phyloP scores from a whole-genome alignment of 164 flowering plant species.

The Hamamelis virginiana region DNA sequence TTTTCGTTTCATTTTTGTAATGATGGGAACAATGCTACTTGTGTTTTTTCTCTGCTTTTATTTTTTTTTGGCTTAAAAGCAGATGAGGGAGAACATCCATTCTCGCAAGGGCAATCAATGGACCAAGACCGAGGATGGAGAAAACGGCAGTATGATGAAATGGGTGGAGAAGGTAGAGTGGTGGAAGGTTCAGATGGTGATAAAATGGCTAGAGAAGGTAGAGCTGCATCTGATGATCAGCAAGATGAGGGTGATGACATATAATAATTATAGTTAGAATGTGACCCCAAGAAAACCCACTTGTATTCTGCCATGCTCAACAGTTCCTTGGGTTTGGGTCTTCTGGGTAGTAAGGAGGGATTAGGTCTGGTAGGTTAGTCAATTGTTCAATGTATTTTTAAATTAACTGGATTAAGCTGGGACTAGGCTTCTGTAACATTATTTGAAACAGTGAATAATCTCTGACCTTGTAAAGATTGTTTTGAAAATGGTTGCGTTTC shows the following conservation, averaged over 20 bases:
- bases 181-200: constrained; percentile 18
- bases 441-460: not conserved
- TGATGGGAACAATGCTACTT: constrained; percentile 1
- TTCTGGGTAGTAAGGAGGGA: not conserved
- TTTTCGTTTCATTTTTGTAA: not conserved
- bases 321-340: not conserved
- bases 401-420: not conserved
- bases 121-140: constrained; percentile 27
- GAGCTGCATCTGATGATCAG: constrained; percentile 13
- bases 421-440: not conserved
- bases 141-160: constrained; percentile 18
- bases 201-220: constrained; percentile 14
- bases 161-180: constrained; percentile 14
- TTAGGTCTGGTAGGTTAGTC: constrained; percentile 1
- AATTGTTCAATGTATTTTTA: constrained; percentile 6
- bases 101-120: constrained; percentile 24
- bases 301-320: not conserved
- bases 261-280: too few species aligned
- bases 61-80: constrained; percentile 25
- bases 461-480: constrained; percentile 9
- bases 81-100: constrained; percentile 32
- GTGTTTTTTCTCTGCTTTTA: constrained; percentile 2
- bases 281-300: not conserved
- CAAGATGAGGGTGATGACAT: constrained; percentile 12
- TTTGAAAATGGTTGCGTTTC: not conserved